Base-by-base conservation (phyloP, 2,329 filamentous ascomycete species). In the Geosmithia flava region DNA sequence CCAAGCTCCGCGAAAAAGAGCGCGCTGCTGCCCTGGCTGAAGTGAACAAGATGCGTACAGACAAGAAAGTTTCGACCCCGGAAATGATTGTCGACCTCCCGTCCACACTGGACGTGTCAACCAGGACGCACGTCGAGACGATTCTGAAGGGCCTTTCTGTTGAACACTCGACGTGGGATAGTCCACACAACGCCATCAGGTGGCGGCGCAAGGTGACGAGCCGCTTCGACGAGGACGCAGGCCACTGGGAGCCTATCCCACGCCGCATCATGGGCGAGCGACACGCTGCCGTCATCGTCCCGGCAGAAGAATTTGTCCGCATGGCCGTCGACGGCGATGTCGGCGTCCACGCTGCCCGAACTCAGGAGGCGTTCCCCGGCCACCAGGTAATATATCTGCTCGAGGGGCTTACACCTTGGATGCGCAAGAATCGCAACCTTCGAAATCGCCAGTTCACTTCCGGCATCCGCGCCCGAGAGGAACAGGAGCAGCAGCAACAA, bases 41-140 rank as follows among this genome's bases (percentile, higher is more conserved):
- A 52, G 84, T 81, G 42, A 91, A 91, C 63, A 87, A 83, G 56
- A 65, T 82, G 10, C 79, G 80, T 47, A 80, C 78, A 0, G 81
- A 88, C 64, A 88, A 87, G 65, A 87, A 86, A 54, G 67, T 81
- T 0, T 84, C 85, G 0, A 77, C 80, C 0, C 75, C 75, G 0
- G 85, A 93, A 61, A 91, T 93, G 85, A 81, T 91, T 46, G 72
- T 88, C 2, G 78, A 87, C 54, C 67, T 91, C 20, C 76, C 85
- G 0, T 63, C 65, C 0, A 73, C 71, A 2, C 64, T 91, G 1
- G 63, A 74, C 20, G 61, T 70, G 0, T 67, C 63, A 0, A 58
- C 73, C 20, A 67, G 59, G 20, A 61, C 69, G 1, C 73, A 76
- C 44, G 61, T 75, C 5, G 64, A 72, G 48, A 60, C 67, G 1